These are phyloP conservation scores for Colletotrichum echinochloae DNA, from an alignment of 2,329 filamentous ascomycete genomes.

Conservation along the genomic window DNA sequence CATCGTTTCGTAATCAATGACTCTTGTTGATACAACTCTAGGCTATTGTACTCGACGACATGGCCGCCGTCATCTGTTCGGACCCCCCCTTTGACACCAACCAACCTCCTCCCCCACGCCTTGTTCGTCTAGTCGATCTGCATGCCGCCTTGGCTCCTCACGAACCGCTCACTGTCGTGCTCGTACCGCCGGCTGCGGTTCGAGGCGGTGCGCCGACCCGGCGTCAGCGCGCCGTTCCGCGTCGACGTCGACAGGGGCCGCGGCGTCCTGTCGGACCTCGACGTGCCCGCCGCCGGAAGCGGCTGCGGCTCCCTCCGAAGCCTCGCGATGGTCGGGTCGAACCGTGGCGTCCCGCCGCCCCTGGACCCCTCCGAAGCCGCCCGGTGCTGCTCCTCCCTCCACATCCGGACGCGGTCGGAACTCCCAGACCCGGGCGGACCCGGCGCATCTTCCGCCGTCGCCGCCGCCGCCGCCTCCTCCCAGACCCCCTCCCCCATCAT, in stretches of 20 bases:
- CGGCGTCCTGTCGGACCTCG: not conserved
- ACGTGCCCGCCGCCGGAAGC: not conserved
- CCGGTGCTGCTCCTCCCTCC: not conserved
- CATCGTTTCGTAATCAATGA: not conserved
- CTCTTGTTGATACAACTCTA: not conserved
- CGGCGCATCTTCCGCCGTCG: not conserved
- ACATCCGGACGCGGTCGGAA: not conserved
- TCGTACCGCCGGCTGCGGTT: conserved; percentile 4
- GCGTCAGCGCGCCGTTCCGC: not conserved
- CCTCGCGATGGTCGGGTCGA: not conserved
- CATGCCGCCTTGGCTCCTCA: not conserved
- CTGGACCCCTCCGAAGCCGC: not conserved
- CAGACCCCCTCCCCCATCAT: not conserved
- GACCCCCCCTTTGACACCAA: too few relatives aligned
- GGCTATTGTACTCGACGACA: not conserved
- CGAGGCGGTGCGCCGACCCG: conserved; percentile 1
- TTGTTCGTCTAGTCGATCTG: not conserved
- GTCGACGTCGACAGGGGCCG: not conserved
- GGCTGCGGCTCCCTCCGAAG: too few relatives aligned
- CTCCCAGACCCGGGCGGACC: not conserved
- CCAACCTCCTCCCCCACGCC: too few relatives aligned
- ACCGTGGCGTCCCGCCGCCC: not conserved
- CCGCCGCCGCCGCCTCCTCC: too few relatives aligned
- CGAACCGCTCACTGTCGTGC: not conserved
- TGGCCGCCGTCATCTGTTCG: too few relatives aligned